phyloP scores from a whole-genome alignment of 2,329 filamentous ascomycete genomes.

The Penicillium concentricum region DNA sequence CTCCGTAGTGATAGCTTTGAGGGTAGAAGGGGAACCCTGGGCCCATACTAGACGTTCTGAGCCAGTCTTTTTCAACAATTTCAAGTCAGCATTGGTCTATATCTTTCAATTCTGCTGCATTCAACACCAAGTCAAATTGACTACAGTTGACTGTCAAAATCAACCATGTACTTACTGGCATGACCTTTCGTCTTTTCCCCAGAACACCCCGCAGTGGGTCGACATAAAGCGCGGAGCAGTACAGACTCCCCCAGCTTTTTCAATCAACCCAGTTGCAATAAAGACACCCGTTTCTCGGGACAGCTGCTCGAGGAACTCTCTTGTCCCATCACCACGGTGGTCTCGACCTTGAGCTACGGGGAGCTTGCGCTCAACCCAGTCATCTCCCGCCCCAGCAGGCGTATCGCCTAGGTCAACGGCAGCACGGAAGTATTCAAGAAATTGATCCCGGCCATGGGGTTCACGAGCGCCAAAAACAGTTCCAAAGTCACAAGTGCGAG shows the following conservation, averaged over 20 bases:
- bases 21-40: conserved; percentile 74
- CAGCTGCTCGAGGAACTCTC: conserved; percentile 75
- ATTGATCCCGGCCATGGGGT: conserved; percentile 74
- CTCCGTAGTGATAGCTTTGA: conserved; percentile 74
- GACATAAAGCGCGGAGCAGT: conserved; percentile 80
- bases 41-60: conserved; percentile 85
- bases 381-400: conserved; percentile 65
- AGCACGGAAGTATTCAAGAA: conserved; percentile 71
- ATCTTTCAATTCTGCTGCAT: not conserved
- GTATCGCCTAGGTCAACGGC: conserved; percentile 85
- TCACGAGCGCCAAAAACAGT: conserved; percentile 69
- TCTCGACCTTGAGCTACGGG: conserved; percentile 52
- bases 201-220: conserved; percentile 70
- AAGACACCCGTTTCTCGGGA: conserved; percentile 78
- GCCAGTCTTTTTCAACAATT: conserved; percentile 58
- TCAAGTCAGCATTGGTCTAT: not conserved
- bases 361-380: conserved; percentile 67
- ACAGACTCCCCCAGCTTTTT: conserved; percentile 79
- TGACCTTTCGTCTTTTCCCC: conserved; percentile 87
- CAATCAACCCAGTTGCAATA: conserved; percentile 74
- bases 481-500: conserved; percentile 76
- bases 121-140: not conserved
- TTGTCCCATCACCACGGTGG: conserved; percentile 68
- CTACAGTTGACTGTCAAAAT: not conserved
- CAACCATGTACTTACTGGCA: conserved; percentile 62